Conservation (phyloP, 306 rosid genomes). For the Gynostemma pentaphyllum region DNA sequence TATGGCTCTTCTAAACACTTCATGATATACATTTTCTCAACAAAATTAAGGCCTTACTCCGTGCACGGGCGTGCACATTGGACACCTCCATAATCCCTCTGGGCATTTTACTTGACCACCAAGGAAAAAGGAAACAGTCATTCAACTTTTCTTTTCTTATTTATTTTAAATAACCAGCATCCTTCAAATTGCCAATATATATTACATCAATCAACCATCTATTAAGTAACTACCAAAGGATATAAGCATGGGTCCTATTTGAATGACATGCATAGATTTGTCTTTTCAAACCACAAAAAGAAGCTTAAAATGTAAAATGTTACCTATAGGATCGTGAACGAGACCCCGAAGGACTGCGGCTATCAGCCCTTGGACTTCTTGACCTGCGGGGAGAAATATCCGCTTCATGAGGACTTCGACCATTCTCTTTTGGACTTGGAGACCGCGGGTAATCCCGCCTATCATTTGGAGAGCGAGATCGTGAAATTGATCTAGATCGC, state of each 20-base stretch:
- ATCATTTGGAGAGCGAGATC: slow-evolving; percentile 42
- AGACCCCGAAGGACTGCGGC: slow-evolving; percentile 45
- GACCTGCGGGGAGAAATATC: slow-evolving; percentile 39
- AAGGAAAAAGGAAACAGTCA: neutral
- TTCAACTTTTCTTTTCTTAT: neutral
- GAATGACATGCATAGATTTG: neutral
- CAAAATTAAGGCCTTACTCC: neutral
- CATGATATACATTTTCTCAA: neutral
- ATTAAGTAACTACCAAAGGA: neutral
- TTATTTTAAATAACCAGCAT: neutral
- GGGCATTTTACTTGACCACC: neutral
- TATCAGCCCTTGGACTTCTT: slow-evolving; percentile 38
- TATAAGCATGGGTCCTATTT: neutral
- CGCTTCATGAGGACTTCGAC: slow-evolving; percentile 32
- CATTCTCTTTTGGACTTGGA: slow-evolving; percentile 46
- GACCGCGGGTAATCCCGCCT: slow-evolving; percentile 40
- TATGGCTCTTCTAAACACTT: too few relatives aligned
- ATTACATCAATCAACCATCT: neutral
- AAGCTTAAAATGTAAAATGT: slow-evolving; percentile 5
- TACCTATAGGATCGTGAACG: slow-evolving; percentile 66
- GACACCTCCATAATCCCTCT: neutral
- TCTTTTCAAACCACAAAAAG: neutral
- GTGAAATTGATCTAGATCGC: slow-evolving; percentile 66
- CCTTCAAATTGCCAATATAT: neutral
- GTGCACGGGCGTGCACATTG: neutral